A percentile compares a stretch with the other conserved stretches of the same genome.
phyloP scores from a whole-genome alignment of 2,329 filamentous ascomycete species.

The Pseudopyrenochaeta lycopersici region DNA sequence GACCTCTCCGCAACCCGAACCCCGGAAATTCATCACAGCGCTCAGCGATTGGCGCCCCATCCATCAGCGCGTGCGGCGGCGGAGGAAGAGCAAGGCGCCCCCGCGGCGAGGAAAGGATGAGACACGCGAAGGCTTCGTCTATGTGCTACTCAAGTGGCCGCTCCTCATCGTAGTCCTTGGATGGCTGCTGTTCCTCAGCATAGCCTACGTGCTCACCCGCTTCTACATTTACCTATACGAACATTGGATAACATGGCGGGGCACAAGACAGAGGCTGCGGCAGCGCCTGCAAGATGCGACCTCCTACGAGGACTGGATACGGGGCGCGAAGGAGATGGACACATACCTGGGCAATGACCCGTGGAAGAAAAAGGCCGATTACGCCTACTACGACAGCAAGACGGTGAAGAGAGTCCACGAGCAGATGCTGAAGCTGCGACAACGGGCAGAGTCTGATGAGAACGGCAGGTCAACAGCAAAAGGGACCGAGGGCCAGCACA shows the following conservation, averaged over 20 bases:
- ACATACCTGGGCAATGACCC: conserved; percentile 78
- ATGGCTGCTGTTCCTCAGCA: conserved; percentile 79
- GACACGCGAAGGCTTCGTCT: conserved; percentile 92
- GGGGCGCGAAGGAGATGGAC: conserved; percentile 81
- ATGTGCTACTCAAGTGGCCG: conserved; percentile 90
- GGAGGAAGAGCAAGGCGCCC: conserved; percentile 48
- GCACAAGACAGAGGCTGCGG: conserved; percentile 75
- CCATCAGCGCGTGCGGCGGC: conserved; percentile 70
- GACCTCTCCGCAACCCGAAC: conserved; percentile 53
- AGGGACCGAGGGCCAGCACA: conserved; percentile 38
- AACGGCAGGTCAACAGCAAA: conserved; percentile 41
- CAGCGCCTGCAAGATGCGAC: conserved; percentile 74
- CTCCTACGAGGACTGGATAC: conserved; percentile 85
- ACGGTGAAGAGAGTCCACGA: conserved; percentile 81
- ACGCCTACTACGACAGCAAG: conserved; percentile 85
- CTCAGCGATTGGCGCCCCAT: conserved; percentile 97
- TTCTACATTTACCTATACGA: conserved; percentile 94
- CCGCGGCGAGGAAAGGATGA: conserved; percentile 75
- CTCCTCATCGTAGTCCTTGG: conserved; percentile 80
- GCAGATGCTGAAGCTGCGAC: conserved; percentile 73
- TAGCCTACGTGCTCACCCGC: conserved; percentile 81
- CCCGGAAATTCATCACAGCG: conserved; percentile 76
- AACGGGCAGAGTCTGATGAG: conserved; percentile 65
- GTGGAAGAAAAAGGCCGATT: conserved; percentile 79
- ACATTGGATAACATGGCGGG: conserved; percentile 88